Evolutionary conservation across 805 yeast genomes (phyloP).

Genomic region (Starmerella sp.): DNA sequence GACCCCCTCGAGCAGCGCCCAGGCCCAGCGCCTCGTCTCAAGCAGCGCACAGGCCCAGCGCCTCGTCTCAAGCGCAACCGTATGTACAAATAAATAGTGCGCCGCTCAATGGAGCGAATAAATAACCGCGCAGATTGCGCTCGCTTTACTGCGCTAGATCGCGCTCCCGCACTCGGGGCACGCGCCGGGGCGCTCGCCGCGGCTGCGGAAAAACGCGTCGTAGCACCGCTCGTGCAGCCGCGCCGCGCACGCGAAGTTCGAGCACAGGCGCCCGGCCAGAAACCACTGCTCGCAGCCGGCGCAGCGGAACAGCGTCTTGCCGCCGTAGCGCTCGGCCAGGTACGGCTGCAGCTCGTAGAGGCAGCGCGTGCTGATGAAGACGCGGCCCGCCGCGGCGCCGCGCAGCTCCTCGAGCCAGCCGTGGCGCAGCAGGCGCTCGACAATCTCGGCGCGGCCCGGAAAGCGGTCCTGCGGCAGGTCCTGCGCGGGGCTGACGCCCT

Average conservation of each 20-base stretch:
- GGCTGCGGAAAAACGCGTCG: slow-evolving; percentile 9
- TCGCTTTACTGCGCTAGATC: neutral
- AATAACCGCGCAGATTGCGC: too few species aligned
- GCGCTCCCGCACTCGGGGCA: slow-evolving; percentile 12
- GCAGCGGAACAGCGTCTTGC: slow-evolving; percentile 11
- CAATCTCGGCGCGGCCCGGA: slow-evolving; percentile 6
- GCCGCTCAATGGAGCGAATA: too few species aligned
- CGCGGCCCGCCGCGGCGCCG: neutral
- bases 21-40: too few species aligned
- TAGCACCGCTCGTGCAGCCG: slow-evolving; percentile 19
- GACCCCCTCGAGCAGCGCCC: too few species aligned
- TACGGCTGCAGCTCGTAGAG: slow-evolving; percentile 13
- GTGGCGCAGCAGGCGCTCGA: neutral
- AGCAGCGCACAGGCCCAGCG: too few species aligned
- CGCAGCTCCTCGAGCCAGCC: neutral
- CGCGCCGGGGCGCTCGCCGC: neutral
- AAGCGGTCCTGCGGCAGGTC: slow-evolving; percentile 3
- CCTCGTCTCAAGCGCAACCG: too few species aligned
- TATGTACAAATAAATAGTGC: too few species aligned
- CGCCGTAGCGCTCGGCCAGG: slow-evolving; percentile 10
- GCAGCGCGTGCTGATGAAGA: slow-evolving; percentile 10
- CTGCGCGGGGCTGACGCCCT: slow-evolving; percentile 5
- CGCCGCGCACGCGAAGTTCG: slow-evolving; percentile 10
- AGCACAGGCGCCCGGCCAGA: slow-evolving; percentile 15
- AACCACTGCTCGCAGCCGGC: slow-evolving; percentile 18